These are phyloP conservation scores for Fraxinus pennsylvanica DNA, from an alignment of 257 asterid genomes.

Conservation along the genomic window DNA sequence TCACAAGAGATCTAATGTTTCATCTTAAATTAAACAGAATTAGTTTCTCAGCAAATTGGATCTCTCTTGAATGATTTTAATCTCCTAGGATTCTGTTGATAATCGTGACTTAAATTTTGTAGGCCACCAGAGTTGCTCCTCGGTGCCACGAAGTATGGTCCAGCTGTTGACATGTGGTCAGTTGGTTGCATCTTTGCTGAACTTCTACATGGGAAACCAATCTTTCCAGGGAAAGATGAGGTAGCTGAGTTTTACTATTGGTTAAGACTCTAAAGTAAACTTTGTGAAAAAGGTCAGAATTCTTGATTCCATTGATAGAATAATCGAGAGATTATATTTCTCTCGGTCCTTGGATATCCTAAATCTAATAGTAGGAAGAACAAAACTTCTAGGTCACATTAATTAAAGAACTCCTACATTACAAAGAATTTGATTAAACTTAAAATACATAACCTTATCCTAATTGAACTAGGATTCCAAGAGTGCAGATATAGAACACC, in stretches of 20 bases:
- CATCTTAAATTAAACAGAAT: background rate
- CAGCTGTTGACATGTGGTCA: constrained; percentile 96
- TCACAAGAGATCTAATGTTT: background rate
- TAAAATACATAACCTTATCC: no score
- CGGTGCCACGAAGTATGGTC: constrained; percentile 87
- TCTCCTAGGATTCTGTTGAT: constrained; percentile 5
- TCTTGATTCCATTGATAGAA: background rate
- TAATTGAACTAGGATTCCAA: no score
- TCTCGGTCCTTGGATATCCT: background rate
- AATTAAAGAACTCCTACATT: background rate
- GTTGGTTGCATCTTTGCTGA: constrained; percentile 96
- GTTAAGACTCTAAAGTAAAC: constrained; percentile 22
- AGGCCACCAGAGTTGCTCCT: constrained; percentile 93
- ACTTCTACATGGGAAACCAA: constrained; percentile 80
- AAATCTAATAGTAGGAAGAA: background rate
- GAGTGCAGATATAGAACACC: no score
- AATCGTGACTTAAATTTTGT: constrained; percentile 23
- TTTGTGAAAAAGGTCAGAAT: background rate
- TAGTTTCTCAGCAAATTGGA: background rate
- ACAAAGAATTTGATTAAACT: background rate
- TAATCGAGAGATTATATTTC: background rate
- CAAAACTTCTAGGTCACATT: background rate
- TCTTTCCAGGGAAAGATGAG: constrained; percentile 94
- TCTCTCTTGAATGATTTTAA: background rate
- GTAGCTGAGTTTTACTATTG: constrained; percentile 46